Evolutionary conservation across 2,329 filamentous ascomycete genomes (phyloP).

Genomic region (Cordyceps javanica): DNA sequence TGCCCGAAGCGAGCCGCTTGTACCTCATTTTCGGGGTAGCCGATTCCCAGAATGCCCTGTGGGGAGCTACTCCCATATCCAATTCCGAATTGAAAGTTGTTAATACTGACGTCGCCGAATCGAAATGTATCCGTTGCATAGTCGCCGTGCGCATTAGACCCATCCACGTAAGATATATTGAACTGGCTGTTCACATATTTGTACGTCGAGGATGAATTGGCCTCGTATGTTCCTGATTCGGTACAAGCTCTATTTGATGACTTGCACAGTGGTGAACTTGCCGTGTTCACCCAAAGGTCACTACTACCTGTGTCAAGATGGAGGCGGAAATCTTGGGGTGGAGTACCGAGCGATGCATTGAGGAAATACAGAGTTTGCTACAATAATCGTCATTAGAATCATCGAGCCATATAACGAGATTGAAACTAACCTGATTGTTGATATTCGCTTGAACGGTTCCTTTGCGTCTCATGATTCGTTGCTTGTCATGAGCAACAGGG

Average conservation of each 20-base stretch:
- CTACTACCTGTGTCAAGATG: conserved; percentile 65
- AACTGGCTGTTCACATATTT: conserved; percentile 67
- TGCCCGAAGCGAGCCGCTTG: conserved; percentile 53
- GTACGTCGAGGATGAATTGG: conserved; percentile 72
- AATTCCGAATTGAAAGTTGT: conserved; percentile 63
- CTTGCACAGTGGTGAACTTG: conserved; percentile 54
- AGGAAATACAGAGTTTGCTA: conserved; percentile 59
- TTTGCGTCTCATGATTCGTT: conserved; percentile 36
- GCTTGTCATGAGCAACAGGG: conserved; percentile 38
- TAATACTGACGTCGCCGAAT: conserved; percentile 48
- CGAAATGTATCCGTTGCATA: conserved; percentile 70
- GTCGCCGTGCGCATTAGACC: conserved; percentile 68
- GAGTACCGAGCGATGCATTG: conserved; percentile 58
- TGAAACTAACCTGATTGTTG: conserved; percentile 47
- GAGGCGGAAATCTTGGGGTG: conserved; percentile 49
- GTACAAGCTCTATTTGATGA: conserved; percentile 45
- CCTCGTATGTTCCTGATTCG: conserved; percentile 58
- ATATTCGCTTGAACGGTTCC: conserved; percentile 38
- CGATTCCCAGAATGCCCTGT: conserved; percentile 80
- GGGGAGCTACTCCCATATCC: conserved; percentile 55
- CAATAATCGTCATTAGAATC: not conserved
- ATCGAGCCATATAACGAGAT: not conserved
- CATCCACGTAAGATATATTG: conserved; percentile 84
- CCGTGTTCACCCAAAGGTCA: conserved; percentile 65
- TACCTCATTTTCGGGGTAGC: conserved; percentile 74